These are phyloP conservation scores for Isochrysis galbana DNA, from an alignment of 78 protist species.

Conservation along the genomic window DNA sequence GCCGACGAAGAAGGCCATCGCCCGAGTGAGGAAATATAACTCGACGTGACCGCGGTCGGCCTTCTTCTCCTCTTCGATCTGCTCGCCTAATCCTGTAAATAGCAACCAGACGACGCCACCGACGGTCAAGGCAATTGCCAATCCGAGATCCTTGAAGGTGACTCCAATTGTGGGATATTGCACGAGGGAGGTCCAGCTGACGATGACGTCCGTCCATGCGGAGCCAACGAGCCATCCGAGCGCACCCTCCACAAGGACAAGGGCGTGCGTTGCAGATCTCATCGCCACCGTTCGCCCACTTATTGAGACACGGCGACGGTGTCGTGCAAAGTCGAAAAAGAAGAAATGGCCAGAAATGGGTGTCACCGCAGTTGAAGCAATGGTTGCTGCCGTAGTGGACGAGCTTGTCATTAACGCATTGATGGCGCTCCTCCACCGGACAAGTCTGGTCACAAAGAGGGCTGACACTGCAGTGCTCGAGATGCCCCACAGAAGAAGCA, in stretches of 20 bases:
- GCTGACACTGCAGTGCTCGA: no score
- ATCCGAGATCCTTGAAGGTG: neutral
- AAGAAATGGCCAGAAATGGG: no score
- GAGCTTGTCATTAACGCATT: no score
- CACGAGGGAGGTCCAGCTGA: neutral
- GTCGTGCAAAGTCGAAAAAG: no score
- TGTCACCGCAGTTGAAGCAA: no score
- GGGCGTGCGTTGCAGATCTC: no score
- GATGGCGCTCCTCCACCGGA: no score
- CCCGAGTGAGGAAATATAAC: neutral
- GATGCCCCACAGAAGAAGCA: no score
- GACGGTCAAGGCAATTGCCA: neutral
- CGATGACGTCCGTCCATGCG: neutral
- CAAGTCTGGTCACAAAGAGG: no score
- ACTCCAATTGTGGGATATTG: neutral
- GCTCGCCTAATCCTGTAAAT: neutral
- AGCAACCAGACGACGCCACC: neutral
- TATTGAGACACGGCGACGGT: no score
- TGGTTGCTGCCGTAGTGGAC: no score
- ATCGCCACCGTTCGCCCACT: no score
- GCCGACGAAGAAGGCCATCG: neutral
- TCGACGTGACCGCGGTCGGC: neutral
- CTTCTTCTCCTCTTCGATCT: neutral
- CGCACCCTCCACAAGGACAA: neutral
- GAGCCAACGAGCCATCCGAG: neutral